Evolutionary conservation across 2,329 filamentous ascomycete species (phyloP).

Genomic region (Beauveria caledonica): DNA sequence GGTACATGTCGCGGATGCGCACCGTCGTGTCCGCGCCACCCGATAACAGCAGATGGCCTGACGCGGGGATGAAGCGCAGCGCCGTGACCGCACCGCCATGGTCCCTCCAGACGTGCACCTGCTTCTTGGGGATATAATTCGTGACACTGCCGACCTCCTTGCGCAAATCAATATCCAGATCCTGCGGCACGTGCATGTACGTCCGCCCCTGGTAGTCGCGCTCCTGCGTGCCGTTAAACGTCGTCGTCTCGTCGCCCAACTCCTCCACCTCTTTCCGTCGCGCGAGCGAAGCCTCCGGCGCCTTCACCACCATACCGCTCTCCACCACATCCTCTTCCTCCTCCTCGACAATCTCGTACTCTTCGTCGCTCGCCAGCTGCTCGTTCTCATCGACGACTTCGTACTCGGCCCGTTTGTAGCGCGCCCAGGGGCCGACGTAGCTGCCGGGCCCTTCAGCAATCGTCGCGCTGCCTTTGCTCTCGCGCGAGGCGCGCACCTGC

Average conservation of each 20-base stretch:
- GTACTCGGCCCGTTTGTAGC: conserved; percentile 64
- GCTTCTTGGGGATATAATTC: conserved; percentile 92
- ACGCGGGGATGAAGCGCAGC: conserved; percentile 79
- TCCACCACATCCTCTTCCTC: conserved; percentile 65
- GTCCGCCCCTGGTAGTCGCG: conserved; percentile 92
- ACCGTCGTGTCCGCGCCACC: conserved; percentile 85
- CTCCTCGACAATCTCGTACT: conserved; percentile 70
- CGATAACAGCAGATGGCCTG: conserved; percentile 81
- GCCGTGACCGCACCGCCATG: conserved; percentile 80
- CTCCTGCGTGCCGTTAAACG: conserved; percentile 75
- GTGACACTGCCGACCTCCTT: conserved; percentile 74
- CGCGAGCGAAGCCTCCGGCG: conserved; percentile 45
- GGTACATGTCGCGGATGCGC: conserved; percentile 92
- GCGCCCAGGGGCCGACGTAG: conserved; percentile 88
- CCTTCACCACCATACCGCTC: conserved; percentile 53
- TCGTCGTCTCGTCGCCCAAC: conserved; percentile 67
- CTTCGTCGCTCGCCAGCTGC: conserved; percentile 69
- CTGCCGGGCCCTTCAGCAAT: conserved; percentile 79
- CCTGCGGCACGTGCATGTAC: conserved; percentile 95
- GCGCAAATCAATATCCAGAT: conserved; percentile 74
- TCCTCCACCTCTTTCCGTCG: conserved; percentile 51
- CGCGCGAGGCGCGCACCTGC: conserved; percentile 62
- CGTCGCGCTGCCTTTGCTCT: conserved; percentile 75
- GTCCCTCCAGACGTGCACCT: conserved; percentile 81
- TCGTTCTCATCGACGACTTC: conserved; percentile 68